phyloP scores from a whole-genome alignment of 1,284 basidiomycete genomes.

The Phaffia rhodozyma region DNA sequence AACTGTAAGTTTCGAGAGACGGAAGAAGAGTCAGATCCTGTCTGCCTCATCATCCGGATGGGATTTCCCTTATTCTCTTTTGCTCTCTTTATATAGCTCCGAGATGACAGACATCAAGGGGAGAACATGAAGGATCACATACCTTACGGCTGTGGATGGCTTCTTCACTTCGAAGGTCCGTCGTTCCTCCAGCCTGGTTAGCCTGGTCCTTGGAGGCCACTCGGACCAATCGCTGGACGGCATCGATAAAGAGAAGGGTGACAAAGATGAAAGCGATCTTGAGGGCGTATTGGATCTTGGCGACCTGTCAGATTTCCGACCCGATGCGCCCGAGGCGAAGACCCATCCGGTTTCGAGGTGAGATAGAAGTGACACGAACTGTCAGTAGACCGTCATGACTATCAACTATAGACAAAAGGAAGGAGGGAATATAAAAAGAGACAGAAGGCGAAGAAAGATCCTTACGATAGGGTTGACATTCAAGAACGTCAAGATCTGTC shows the following conservation, averaged over 20 bases:
- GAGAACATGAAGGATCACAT: neutral
- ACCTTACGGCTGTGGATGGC: neutral
- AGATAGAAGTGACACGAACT: neutral
- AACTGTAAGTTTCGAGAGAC: conserved; percentile 43
- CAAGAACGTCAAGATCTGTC: conserved; percentile 34
- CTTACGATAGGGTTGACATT: conserved; percentile 37
- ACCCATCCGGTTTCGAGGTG: neutral
- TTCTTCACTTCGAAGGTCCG: conserved; percentile 46
- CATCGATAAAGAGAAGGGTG: conserved; percentile 57
- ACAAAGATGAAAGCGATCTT: conserved; percentile 79
- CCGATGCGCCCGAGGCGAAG: neutral
- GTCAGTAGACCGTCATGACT: no score
- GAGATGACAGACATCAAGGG: neutral
- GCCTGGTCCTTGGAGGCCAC: conserved; percentile 50
- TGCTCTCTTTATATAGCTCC: neutral
- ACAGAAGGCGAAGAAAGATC: neutral
- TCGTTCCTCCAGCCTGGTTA: conserved; percentile 55
- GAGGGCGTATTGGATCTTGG: conserved; percentile 46
- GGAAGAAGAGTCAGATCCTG: neutral
- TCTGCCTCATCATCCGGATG: neutral
- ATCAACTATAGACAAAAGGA: neutral
- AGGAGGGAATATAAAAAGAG: neutral
- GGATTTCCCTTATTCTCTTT: no score
- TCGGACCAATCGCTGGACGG: conserved; percentile 83
- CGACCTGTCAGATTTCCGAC: conserved; percentile 30